A percentile compares a stretch with the other conserved stretches of the same genome.
Conservation (phyloP, 1,284 basidiomycete genomes). For the Abortiporus biennis region DNA sequence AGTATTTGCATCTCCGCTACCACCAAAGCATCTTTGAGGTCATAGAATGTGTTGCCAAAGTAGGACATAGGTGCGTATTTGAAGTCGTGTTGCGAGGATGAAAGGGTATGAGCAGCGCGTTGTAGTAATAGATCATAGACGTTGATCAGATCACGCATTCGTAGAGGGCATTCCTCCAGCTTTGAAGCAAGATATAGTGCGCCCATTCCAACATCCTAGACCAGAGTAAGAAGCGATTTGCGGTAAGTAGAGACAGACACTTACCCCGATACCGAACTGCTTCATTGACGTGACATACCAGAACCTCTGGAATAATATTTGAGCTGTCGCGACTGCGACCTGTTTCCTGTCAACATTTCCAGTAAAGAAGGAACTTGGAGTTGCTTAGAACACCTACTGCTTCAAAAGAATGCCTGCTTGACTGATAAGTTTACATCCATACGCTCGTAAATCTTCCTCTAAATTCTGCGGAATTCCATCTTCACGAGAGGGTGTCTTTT, state of each 20-base stretch:
- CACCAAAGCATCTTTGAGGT: constrained; percentile 85
- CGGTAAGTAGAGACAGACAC: constrained; percentile 20
- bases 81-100: constrained; percentile 36
- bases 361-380: not conserved
- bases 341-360: constrained; percentile 66
- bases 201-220: constrained; percentile 88
- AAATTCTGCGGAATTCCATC: constrained; percentile 80
- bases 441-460: constrained; percentile 83
- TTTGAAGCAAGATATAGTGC: constrained; percentile 94
- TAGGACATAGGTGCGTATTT: constrained; percentile 81
- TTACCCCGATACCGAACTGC: constrained; percentile 85
- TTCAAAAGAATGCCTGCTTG: constrained; percentile 88
- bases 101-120: constrained; percentile 41
- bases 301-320: constrained; percentile 95
- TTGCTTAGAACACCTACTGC: constrained; percentile 45
- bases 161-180: constrained; percentile 87
- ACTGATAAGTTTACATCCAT: constrained; percentile 90
- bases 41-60: constrained; percentile 79
- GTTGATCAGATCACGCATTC: constrained; percentile 93
- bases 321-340: constrained; percentile 92
- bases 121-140: constrained; percentile 85
- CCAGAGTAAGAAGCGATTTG: constrained; percentile 5
- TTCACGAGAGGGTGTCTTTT: constrained; percentile 70
- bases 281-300: constrained; percentile 95
- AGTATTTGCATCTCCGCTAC: constrained; percentile 97